Base-by-base conservation (phyloP, 257 asterid species). In the Solanum pimpinellifolium region DNA sequence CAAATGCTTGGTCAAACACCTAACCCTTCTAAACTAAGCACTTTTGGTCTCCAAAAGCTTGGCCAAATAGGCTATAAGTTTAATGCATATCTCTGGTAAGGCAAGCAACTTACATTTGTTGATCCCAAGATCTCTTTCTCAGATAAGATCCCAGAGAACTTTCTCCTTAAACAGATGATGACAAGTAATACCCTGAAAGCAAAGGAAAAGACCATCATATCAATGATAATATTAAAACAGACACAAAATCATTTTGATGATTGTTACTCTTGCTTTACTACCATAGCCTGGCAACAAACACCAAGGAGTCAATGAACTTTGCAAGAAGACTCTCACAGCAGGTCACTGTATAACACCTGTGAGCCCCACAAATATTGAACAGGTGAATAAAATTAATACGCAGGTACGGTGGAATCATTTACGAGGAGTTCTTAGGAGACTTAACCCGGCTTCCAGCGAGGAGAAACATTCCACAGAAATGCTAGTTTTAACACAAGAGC, bases 221-320 rank as follows among this genome's bases (percentile, higher is more conserved):
- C 23, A 31, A 23, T 39, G 60, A 69, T 47, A 49, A 20, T 80
- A 80, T 49, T 9, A 81, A 49, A 25, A 27, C 20, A 81, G 15
- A 16, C 68, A 81, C 42, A 81, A 81, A 81, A 47, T 47, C 85
- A 81, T 74, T 5, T 83, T 23, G 66, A 81, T 29, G 31, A 9
- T 25, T 46, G 39, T 78, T 78, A 78, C 65, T 78, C 41, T 78
- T 47, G 68, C 68, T 66, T 83, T 60, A 84, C 65, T 93, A 97
- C 99, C 99, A 97, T 89, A 97, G 88, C 93, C 97, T 94, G 86
- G 99, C 93, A 84, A 94, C 85, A 88, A 91, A 92, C n/a, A 92
- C 42, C 90, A 97, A 87, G 59, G 98, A 93, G 87, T 92, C 89
- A 44, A 94, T 86, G 92, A 93, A 95, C 90, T 93, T 96, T 86